Base-by-base conservation (phyloP, 2,329 filamentous ascomycete genomes). In the Cordyceps farinosa region DNA sequence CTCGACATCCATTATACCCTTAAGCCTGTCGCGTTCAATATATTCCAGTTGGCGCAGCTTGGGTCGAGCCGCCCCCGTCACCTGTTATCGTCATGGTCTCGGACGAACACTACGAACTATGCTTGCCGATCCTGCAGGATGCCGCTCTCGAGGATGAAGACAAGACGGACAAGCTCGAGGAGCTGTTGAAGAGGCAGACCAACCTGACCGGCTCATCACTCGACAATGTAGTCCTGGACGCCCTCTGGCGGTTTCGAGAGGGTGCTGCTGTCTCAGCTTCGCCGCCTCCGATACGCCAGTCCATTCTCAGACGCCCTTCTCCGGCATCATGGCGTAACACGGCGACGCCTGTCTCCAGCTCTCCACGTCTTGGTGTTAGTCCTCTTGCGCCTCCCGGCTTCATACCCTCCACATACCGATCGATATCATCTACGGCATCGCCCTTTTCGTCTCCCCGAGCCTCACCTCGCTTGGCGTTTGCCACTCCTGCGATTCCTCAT, bases 371-470 rank as follows among this genome's bases (percentile, higher is more conserved):
- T 62, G 88, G 87, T 42, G 90, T 92, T 53, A 92, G 90, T 69
- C 91, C 92, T n/a, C 86, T 92, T 53, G 90, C 90, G 64, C 91
- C 91, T 48, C 90, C 92, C 7, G 92, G 92, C 67, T 92, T 96
- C 71, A 86, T 91, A 47, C 90, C 91, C 34, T 88, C 90, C 56
- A 87, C 85, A 61, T 92, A 70, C 58, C 87, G 93, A 69, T 87
- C 88, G 65, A 93, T 89, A 72, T 91, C 91, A 40, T 89, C 87
- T 50, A 88, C 87, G 38, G 90, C 88, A 11, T 98, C 94, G 44
- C 95, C 95, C 1, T 98, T 98, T 75, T 92, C 90, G 44, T 98
- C 94, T 10, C 95, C 95, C 36, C 89, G 93, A 58, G 93, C 95
- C 13, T 98, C 94, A 15, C 95, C 95, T 36, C 88, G 94, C 67